A percentile compares a stretch with the other conserved stretches of the same genome.
Evolutionary conservation across 2,329 filamentous ascomycete species (phyloP).

Genomic region (Mycosphaerella sp.): DNA sequence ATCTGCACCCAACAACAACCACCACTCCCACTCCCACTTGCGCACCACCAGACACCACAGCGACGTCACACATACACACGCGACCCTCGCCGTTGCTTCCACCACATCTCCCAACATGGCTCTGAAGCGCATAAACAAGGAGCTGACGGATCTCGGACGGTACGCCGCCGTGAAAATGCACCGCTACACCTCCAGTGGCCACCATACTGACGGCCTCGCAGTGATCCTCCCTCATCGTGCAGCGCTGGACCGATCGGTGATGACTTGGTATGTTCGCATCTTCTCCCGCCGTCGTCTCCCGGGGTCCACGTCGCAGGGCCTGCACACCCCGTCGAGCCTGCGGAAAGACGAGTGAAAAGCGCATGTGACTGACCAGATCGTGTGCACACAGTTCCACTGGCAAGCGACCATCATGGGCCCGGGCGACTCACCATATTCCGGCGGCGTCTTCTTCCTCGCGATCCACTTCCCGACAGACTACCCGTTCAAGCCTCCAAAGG

Average conservation of each 20-base stretch:
- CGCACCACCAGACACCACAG: slow-evolving; percentile 9
- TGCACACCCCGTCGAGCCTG: slow-evolving; percentile 4
- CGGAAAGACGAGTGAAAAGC: slow-evolving; percentile 4
- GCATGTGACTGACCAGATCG: slow-evolving; percentile 12
- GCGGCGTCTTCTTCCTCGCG: slow-evolving; percentile 96
- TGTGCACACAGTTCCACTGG: slow-evolving; percentile 80
- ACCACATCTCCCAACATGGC: slow-evolving; percentile 52
- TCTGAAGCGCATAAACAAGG: slow-evolving; percentile 88
- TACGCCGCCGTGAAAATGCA: slow-evolving; percentile 38
- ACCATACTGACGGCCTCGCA: slow-evolving; percentile 42
- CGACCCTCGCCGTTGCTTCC: background rate
- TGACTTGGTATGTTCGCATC: slow-evolving; percentile 72
- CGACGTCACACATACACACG: slow-evolving; percentile 2
- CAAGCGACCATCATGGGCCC: slow-evolving; percentile 99
- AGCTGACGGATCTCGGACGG: slow-evolving; percentile 84
- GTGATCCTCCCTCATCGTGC: slow-evolving; percentile 97
- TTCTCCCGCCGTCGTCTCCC: slow-evolving; percentile 5
- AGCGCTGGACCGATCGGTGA: slow-evolving; percentile 95
- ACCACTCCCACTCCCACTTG: background rate
- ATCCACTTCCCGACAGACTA: slow-evolving; percentile 99
- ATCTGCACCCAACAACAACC: too few relatives aligned
- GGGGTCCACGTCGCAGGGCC: slow-evolving; percentile 7
- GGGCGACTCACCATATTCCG: slow-evolving; percentile 92
- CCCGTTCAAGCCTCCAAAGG: slow-evolving; percentile 99
- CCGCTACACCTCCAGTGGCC: background rate